These are phyloP conservation scores for Didymella exigua DNA, from an alignment of 2,329 filamentous ascomycete genomes.

Conservation along the genomic window DNA sequence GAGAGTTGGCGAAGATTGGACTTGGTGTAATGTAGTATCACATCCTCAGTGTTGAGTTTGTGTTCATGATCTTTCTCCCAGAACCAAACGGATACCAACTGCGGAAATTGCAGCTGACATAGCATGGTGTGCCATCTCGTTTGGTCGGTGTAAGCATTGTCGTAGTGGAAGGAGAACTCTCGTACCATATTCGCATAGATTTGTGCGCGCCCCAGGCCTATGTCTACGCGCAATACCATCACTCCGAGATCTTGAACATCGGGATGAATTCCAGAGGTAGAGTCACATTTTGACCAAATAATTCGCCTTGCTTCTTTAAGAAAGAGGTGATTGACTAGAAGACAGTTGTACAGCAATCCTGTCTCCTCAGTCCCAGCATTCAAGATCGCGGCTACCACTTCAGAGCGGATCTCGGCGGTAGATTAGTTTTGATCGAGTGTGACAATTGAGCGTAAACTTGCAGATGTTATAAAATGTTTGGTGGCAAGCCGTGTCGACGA, in stretches of 20 bases:
- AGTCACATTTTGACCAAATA: neutral
- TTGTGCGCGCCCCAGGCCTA: neutral
- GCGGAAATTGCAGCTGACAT: neutral
- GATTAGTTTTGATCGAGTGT: neutral
- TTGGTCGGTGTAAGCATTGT: neutral
- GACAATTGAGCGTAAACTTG: neutral
- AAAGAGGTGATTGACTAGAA: slow-evolving; percentile 1
- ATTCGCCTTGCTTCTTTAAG: neutral
- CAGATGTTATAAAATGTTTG: no score
- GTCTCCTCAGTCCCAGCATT: neutral
- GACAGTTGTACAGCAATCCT: neutral
- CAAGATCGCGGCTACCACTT: neutral
- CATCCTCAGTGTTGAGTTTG: neutral
- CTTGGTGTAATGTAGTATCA: neutral
- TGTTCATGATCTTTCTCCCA: neutral
- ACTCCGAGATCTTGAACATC: neutral
- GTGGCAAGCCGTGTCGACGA: neutral
- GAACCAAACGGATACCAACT: neutral
- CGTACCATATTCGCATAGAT: neutral
- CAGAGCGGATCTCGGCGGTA: neutral
- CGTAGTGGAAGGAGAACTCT: neutral
- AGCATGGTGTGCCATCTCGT: neutral
- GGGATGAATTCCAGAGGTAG: neutral
- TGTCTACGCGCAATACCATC: neutral
- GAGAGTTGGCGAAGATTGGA: neutral